Base-by-base conservation (phyloP, 495 filamentous ascomycete genomes). In the Lophiostoma macrostomum region DNA sequence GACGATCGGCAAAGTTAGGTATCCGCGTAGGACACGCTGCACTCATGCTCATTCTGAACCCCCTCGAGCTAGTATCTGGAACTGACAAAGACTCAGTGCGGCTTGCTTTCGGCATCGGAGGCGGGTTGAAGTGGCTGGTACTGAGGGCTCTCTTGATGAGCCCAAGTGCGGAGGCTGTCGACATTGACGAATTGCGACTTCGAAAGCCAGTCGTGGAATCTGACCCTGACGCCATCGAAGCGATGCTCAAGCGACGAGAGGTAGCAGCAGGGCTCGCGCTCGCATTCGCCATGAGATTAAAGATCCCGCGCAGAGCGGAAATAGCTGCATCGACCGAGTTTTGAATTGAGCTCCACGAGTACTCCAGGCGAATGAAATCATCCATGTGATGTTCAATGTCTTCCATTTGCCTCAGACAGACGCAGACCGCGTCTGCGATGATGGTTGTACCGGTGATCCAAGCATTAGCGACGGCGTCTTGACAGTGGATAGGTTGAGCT, bases 371-470 rank as follows among this genome's bases (percentile, higher is more conserved):
- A 36, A 69, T 68, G 32, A 67, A 65, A 55, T 71, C 67, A 46
- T 64, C 54, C 35, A 66, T 53, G 37, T 54, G 51, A n/a, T 49
- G 16, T 20, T 71, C 68, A 8, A 70, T 40, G n/a, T 39, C n/a
- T 13, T 64, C 50, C 49, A 70, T 60, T 34, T 69, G 23, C n/a
- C 44, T 36, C 28, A 71, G 36, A 12, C 61, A 56, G 42, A 70
- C 61, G 36, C 60, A 54, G 25, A 71, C 60, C 6, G 60, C 60
- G 39, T 71, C 67, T 6, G 66, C 66, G 24, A 71, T 55, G 39
- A 70, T 64, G 8, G 67, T 66, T 12, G 59, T 48, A 20, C 69
- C 69, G 10, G 58, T 60, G 37, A 71, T 64, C 67, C 65, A 71
- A 18, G 64, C 62, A 34, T 66, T 64, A 11, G 64, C 66, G 20